Conservation (phyloP, 768 basidiomycete genomes). For the Leccinum boreale region DNA sequence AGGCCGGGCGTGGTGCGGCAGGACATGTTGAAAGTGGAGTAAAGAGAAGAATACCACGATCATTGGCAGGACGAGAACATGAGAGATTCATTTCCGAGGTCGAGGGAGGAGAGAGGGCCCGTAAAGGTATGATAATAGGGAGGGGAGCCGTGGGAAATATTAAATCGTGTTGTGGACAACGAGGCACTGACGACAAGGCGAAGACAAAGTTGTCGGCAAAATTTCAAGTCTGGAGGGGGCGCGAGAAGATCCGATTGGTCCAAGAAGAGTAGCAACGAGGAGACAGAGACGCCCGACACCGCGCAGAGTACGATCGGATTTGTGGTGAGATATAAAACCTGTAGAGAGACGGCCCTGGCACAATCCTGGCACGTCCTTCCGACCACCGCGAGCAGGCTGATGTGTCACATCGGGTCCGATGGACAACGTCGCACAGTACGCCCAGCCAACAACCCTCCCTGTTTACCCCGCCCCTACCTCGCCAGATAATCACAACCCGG, state of each 20-base stretch:
- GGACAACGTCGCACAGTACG: constrained; percentile 36
- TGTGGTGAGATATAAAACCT: constrained; percentile 30
- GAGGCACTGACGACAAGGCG: constrained; percentile 12
- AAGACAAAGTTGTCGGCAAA: constrained; percentile 19
- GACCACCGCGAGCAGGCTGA: constrained; percentile 29
- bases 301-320: constrained; percentile 17
- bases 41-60: constrained; percentile 27
- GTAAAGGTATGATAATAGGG: constrained; percentile 20
- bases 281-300: constrained; percentile 15
- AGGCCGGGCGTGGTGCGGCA: constrained; percentile 20
- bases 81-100: constrained; percentile 36
- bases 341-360: constrained; percentile 22
- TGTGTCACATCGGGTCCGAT: constrained; percentile 35
- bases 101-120: constrained; percentile 4
- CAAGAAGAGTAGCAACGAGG: constrained; percentile 12
- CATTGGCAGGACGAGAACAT: constrained; percentile 24
- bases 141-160: constrained; percentile 13
- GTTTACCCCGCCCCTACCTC: constrained; percentile 31
- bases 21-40: constrained; percentile 31
- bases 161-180: constrained; percentile 14
- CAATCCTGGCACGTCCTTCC: constrained; percentile 28
- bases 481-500: constrained; percentile 26
- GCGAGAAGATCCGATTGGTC: constrained; percentile 5
- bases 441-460: constrained; percentile 23
- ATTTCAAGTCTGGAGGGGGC: constrained; percentile 1